phyloP scores from a whole-genome alignment of 148 eudicot species.

The Nepenthes mirabilis region DNA sequence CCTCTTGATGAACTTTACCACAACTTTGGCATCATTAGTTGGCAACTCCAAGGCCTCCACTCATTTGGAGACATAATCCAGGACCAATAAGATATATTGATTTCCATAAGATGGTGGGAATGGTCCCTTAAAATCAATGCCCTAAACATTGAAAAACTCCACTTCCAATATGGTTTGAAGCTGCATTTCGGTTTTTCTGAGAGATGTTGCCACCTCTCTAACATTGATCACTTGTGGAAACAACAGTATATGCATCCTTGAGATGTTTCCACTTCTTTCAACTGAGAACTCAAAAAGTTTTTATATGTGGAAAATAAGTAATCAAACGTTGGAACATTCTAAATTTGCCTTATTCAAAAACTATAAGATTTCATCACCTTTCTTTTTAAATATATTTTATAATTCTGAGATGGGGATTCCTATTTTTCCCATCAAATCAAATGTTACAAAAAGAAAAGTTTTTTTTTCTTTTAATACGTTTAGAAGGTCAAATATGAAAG shows the following conservation, averaged over 20 bases:
- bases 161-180: not conserved
- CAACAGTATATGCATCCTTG: not conserved
- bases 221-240: not conserved
- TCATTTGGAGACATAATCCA: constrained; percentile 6
- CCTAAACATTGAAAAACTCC: not conserved
- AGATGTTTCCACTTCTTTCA: not conserved
- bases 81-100: not conserved
- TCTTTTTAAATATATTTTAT: no score
- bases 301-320: no score
- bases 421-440: no score
- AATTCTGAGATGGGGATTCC: no score
- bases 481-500: no score
- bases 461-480: no score
- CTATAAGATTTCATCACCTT: no score
- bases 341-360: no score
- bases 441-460: no score
- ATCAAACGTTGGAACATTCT: no score
- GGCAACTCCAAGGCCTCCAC: not conserved
- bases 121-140: constrained; percentile 4
- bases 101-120: not conserved
- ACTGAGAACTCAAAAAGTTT: no score
- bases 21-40: not conserved
- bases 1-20: not conserved
- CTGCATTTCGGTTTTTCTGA: not conserved
- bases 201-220: not conserved